phyloP scores from a whole-genome alignment of 1,284 basidiomycete genomes.

The Caloboletus inedulis region DNA sequence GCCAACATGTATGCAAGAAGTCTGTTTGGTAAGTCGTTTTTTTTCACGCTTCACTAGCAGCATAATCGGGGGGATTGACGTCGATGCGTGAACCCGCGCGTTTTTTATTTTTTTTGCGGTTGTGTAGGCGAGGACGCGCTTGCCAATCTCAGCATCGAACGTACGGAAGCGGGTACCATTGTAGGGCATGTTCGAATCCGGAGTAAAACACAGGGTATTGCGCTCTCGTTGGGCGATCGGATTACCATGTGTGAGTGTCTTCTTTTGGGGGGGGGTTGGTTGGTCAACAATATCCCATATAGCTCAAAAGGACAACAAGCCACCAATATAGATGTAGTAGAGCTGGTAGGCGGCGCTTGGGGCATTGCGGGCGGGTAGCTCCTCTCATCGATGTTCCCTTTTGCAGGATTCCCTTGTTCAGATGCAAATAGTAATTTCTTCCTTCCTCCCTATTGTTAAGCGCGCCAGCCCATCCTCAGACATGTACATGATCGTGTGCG shows the following conservation, averaged over 20 bases:
- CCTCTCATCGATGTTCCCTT: not conserved
- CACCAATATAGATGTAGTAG: constrained; percentile 34
- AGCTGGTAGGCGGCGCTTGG: not conserved
- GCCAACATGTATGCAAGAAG: constrained; percentile 82
- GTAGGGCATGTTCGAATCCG: constrained; percentile 91
- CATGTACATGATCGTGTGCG: too few relatives aligned
- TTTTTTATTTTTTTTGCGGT: too few relatives aligned
- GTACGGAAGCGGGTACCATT: constrained; percentile 77
- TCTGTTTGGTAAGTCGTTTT: constrained; percentile 57
- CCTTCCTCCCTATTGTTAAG: too few relatives aligned
- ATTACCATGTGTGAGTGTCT: constrained; percentile 78
- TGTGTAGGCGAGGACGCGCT: constrained; percentile 89
- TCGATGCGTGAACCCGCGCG: too few relatives aligned
- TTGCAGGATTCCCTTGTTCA: not conserved
- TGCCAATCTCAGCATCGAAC: constrained; percentile 94
- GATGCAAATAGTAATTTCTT: not conserved
- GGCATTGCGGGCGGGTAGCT: too few relatives aligned
- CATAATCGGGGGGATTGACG: not conserved
- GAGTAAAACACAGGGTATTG: constrained; percentile 94
- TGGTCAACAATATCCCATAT: not conserved
- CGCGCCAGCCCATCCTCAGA: too few relatives aligned
- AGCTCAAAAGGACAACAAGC: constrained; percentile 61
- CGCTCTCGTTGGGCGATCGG: constrained; percentile 88
- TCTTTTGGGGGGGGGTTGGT: too few relatives aligned
- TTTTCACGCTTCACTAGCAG: not conserved